A percentile compares a stretch with the other conserved stretches of the same genome.
Conservation (phyloP, 108 stramenopile genomes). For the Fistulifera solaris region DNA sequence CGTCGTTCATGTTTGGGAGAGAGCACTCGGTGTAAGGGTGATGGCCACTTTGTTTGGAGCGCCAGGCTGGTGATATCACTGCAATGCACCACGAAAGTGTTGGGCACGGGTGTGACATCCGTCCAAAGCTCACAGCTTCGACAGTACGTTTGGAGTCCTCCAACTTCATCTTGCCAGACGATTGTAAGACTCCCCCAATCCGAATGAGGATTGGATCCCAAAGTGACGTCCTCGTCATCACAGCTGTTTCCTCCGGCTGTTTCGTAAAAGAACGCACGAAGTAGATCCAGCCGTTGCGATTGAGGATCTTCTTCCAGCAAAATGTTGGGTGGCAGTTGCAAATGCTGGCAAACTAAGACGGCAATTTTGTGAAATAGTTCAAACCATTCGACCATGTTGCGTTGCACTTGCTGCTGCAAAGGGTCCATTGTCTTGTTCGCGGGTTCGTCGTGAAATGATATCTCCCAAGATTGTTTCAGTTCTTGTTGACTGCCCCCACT, state of each 20-base stretch:
- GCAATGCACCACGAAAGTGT: not conserved
- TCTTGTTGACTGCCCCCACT: too few species aligned
- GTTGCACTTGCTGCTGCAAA: slow-evolving; percentile 3
- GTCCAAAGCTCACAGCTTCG: slow-evolving; percentile 49
- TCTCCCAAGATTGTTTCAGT: too few species aligned
- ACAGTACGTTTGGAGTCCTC: slow-evolving; percentile 77
- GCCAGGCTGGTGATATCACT: not conserved
- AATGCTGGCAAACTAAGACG: not conserved
- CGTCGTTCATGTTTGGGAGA: slow-evolving; percentile 24
- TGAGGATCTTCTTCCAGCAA: not conserved
- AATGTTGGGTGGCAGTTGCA: slow-evolving; percentile 6
- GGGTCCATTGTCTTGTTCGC: too few species aligned
- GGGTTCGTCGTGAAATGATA: too few species aligned
- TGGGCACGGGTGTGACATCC: slow-evolving; percentile 25
- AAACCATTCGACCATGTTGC: slow-evolving; percentile 3
- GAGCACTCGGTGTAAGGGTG: slow-evolving; percentile 25
- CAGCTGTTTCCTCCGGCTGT: not conserved
- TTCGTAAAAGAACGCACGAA: slow-evolving; percentile 12
- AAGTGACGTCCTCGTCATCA: slow-evolving; percentile 9
- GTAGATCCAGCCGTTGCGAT: not conserved
- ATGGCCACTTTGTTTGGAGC: slow-evolving; percentile 10
- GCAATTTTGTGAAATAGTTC: slow-evolving; percentile 4
- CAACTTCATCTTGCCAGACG: slow-evolving; percentile 75
- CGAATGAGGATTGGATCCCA: slow-evolving; percentile 65
- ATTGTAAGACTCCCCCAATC: slow-evolving; percentile 77